Base-by-base conservation (phyloP, 1,284 basidiomycete genomes). In the Rhodotorula mucilaginosa region DNA sequence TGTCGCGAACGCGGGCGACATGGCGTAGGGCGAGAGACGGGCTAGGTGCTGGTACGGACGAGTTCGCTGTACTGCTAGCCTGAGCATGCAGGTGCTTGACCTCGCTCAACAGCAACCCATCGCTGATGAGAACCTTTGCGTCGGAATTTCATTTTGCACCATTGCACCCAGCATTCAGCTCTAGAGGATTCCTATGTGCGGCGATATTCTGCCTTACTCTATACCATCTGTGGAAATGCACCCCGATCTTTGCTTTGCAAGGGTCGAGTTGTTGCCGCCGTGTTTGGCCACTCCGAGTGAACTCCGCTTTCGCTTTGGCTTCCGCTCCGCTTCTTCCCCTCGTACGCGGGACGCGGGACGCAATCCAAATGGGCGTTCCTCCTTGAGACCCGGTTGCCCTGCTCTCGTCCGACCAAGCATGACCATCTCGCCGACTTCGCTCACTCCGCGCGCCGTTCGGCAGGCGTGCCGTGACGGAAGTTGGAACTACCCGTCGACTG, bases 371-470 rank as follows among this genome's bases (percentile, higher is more conserved):
- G 52, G n/a, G 13, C 23, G 21, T 21, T 57, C 56, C 39, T 46
- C 21, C 23, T n/a, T n/a, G 23, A 59, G 18, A 23, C 23, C 23
- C 5, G 12, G 1, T 26, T 8, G 34, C 34, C 34, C 34, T 34
- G 6, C 34, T 34, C 34, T 34, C 34, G 34, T 34, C 34, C 34
- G 34, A 34, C 34, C 34, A 34, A 34, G 1, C 19, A 66, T 66
- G 64, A 60, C 58, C 34, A 21, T 54, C 26, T 16, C 49, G 10
- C 49, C 58, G 1, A 3, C 5, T 16, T 12, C 48, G 12, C 60
- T 68, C 44, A 49, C 66, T 1, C 69, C 69, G 3, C 49, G 15
- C 15, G 58, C 64, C 49, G 52, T 72, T 13, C 71, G 71, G 23
- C 61, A 58, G 5, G 61, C 66, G 3, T 72, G 71, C 26, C 57